Evolutionary conservation across 306 rosid genomes (phyloP).

Genomic region (Pterocarpus santalinus): DNA sequence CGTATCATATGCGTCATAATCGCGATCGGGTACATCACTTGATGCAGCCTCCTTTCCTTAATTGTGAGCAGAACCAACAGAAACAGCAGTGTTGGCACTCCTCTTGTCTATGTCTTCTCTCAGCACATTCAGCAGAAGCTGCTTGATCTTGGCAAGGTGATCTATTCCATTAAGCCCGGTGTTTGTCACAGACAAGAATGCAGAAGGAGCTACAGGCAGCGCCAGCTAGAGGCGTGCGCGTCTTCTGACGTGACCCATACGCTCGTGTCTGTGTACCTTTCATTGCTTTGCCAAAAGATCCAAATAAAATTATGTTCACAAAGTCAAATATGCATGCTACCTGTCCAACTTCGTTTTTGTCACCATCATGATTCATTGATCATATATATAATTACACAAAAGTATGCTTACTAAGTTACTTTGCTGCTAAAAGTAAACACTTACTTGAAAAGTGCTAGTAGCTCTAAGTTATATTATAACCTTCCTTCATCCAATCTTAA

Average conservation of each 20-base stretch:
- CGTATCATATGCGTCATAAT: slow-evolving; percentile 65
- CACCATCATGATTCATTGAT: slow-evolving; percentile 11
- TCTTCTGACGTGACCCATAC: slow-evolving; percentile 61
- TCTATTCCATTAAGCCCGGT: slow-evolving; percentile 19
- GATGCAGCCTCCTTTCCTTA: slow-evolving; percentile 97
- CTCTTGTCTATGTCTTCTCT: slow-evolving; percentile 87
- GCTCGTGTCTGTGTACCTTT: slow-evolving; percentile 41
- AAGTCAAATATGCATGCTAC: slow-evolving; percentile 1
- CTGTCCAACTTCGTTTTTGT: background rate
- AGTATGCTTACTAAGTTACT: background rate
- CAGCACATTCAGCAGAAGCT: slow-evolving; percentile 78
- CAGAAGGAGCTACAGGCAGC: background rate
- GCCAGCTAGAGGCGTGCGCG: slow-evolving; percentile 25
- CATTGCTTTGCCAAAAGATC: background rate
- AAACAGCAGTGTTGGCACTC: slow-evolving; percentile 84
- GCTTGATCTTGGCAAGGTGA: slow-evolving; percentile 75
- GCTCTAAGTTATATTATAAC: no score
- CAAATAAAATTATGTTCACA: no score
- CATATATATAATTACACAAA: background rate
- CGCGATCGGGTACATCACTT: slow-evolving; percentile 97
- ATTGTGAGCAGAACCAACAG: slow-evolving; percentile 91
- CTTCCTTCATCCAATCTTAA: no score
- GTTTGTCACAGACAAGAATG: no score
- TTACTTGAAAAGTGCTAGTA: no score
- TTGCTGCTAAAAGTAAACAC: no score